Conservation (phyloP, 768 basidiomycete species). For the Leccinellum rugosiceps region DNA sequence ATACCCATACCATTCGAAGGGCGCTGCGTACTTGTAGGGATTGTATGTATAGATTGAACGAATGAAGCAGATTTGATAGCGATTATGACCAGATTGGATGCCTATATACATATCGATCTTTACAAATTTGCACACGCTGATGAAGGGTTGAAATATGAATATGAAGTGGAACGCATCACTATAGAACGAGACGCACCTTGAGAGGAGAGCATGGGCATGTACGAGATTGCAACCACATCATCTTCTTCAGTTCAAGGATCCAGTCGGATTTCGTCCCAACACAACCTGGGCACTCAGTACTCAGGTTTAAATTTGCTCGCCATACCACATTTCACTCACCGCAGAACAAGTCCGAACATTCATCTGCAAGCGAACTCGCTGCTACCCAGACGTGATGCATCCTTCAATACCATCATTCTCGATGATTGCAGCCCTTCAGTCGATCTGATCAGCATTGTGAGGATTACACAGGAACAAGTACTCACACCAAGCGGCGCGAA, state of each 20-base stretch:
- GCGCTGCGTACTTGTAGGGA: neutral
- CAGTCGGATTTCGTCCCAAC: slow-evolving; percentile 54
- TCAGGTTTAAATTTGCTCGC: slow-evolving; percentile 1
- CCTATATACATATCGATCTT: slow-evolving; percentile 75
- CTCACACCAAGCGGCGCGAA: slow-evolving; percentile 89
- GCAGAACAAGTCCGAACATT: slow-evolving; percentile 80
- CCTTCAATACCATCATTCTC: slow-evolving; percentile 57
- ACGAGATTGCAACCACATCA: slow-evolving; percentile 71
- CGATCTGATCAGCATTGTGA: neutral
- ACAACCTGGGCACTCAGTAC: slow-evolving; percentile 26
- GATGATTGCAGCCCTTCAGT: too few relatives aligned
- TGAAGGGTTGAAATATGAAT: neutral
- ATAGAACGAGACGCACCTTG: slow-evolving; percentile 44
- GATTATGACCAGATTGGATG: too few relatives aligned
- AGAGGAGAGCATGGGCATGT: slow-evolving; percentile 70
- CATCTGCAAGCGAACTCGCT: slow-evolving; percentile 89
- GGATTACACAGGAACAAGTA: slow-evolving; percentile 2
- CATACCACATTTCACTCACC: slow-evolving; percentile 39
- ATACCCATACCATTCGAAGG: neutral
- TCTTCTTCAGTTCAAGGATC: slow-evolving; percentile 72
- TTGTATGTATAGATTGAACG: neutral
- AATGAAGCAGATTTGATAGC: too few relatives aligned
- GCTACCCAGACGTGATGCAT: too few relatives aligned
- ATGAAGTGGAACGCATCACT: neutral
- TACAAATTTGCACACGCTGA: slow-evolving; percentile 69